Base-by-base conservation (phyloP, 176 grass and related monocot genomes). In the Cenchrus americanus region DNA sequence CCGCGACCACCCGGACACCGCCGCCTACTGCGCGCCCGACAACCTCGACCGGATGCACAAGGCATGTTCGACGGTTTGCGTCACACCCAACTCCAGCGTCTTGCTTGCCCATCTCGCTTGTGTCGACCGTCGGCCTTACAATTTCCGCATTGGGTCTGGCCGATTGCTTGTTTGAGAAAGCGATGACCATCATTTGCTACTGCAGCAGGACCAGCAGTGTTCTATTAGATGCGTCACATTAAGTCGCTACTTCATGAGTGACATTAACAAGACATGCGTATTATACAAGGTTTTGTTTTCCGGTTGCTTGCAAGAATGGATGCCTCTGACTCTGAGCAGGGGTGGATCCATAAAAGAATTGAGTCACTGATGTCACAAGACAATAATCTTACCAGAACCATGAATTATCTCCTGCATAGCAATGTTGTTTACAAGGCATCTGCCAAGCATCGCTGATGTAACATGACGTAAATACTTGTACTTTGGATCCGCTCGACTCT, bases 41-140 rank as follows among this genome's bases (percentile, higher is more conserved):
- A 94, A 92, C 76, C 62, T 99, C 80, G 83, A 94, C 86, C 80
- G 83, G 3, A 99, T 99, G 96, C 93, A 96, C 91, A 96, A 96
- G 91, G 87, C 87, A 32, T 79, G 89, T 89, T 94, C 78, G 91
- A 91, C 82, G 80, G 74, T 96, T 95, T 92, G 89, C 89, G 63
- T 82, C 60, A 63, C 0, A 5, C 76, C 48, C 48, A 70, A 41
- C 46, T 27, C 23, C 11, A 19, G 2, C 3, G 14, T 17, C 40
- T 37, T 59, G 23, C 32, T 62, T 75, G 3, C 40, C 13, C 1
- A 2, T 48, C 8, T 58, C 61, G 5, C 22, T n/a, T 32, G 49
- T 19, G 46, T 37, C 58, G 8, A 30, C 17, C 12, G 5, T 23
- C 44, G 5, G 50, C 0, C 7, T 73, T 13, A 34, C 10, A 18